Base-by-base conservation (phyloP, 148 eudicot species). In the Diospyros kaki region DNA sequence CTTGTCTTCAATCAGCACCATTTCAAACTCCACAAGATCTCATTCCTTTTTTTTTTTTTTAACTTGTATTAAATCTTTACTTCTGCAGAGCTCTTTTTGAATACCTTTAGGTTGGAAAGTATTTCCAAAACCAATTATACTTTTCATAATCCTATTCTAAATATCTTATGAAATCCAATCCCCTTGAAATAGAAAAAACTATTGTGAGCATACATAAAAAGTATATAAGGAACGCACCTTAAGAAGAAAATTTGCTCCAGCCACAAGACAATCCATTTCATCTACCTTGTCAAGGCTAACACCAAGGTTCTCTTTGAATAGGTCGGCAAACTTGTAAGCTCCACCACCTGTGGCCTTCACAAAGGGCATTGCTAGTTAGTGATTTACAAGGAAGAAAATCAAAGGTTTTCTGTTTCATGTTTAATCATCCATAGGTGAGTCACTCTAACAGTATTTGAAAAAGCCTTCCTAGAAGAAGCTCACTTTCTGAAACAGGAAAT, bases 291-390 rank as follows among this genome's bases (percentile, higher is more conserved):
- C 98, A 77, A 94, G 86, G 71, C 59, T 80, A 81, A 89, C 71
- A 48, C 92, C 94, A 58, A 94, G 90, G 71, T 84, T 89, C 80
- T 94, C 94, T 79, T 85, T 88, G 78, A 93, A 89, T 54, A 91
- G 77, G 83, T 90, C 93, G 43, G 97, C 89, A 79, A 85, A 94
- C 81, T 83, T 94, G 77, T 83, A 84, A 77, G 98, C 98, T 67
- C 98, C 98, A 56, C 98, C 98, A 78, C 98, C 98, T 81, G 98
- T 93, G 70, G 97, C 98, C 98, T 93, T 87, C 83, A 82, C 77
- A 18, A 76, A 72, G 73, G 71, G 72, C 64, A 72, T n/a, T 79
- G 45, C 18, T 70, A 66, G 52, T 82, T 75, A 79, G 65, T 58
- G 66, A 58, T 9, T 18, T 41, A 42, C 58, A 46, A 3, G 9